Evolutionary conservation across 2,329 filamentous ascomycete species (phyloP).

Genomic region (Monilinia laxa): DNA sequence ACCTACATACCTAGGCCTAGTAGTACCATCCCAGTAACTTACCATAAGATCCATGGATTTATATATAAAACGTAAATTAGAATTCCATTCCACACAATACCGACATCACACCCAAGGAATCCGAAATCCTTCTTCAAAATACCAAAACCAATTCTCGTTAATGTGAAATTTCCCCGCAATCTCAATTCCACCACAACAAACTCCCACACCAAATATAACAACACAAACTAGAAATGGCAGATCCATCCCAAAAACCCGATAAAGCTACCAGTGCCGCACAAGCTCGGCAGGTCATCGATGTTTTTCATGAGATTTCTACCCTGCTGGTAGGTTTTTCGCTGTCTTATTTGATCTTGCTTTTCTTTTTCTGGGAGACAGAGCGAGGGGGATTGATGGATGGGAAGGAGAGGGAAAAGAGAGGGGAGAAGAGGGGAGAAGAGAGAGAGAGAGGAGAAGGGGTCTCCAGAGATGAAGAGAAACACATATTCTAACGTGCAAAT

Average conservation of each 20-base stretch:
- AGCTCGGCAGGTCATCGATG: conserved; percentile 79
- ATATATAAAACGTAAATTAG: background rate
- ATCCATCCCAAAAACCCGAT: conserved; percentile 12
- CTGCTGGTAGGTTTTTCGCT: conserved; percentile 65
- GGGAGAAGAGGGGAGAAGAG: background rate
- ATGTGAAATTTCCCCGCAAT: conserved; percentile 7
- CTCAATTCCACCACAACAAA: conserved; percentile 4
- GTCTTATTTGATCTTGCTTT: conserved; percentile 5
- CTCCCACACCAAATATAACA: background rate
- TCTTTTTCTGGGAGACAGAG: too few relatives aligned
- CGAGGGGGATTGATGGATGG: too few relatives aligned
- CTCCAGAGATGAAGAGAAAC: background rate
- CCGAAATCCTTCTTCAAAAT: too few relatives aligned
- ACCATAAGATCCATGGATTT: background rate
- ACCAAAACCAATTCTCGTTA: background rate
- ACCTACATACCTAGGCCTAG: too few relatives aligned
- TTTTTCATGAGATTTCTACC: conserved; percentile 81
- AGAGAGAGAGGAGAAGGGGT: background rate
- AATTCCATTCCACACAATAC: background rate
- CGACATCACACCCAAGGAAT: too few relatives aligned
- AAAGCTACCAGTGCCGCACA: conserved; percentile 61
- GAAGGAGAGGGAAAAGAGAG: too few relatives aligned
- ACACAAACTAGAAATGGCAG: conserved; percentile 44
- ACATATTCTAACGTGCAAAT: conserved; percentile 16
- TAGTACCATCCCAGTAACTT: background rate